These are phyloP conservation scores for Neurospora intermedia DNA, from an alignment of 495 filamentous ascomycete species.

Conservation along the genomic window DNA sequence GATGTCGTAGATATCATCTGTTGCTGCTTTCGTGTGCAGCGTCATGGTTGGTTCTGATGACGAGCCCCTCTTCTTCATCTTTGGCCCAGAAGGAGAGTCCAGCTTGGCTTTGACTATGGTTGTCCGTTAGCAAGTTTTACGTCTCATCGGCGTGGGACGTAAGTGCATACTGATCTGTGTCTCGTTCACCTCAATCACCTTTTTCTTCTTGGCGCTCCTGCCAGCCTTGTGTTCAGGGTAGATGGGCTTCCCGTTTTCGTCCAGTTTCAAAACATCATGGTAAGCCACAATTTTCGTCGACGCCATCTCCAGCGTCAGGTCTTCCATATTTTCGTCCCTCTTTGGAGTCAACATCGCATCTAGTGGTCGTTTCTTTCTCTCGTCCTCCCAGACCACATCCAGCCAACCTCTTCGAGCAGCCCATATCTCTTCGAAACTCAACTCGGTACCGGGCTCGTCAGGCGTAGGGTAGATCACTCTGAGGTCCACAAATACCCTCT, in stretches of 20 bases:
- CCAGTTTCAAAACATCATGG: constrained; percentile 32
- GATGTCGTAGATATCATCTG: constrained; percentile 92
- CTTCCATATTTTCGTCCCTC: constrained; percentile 13
- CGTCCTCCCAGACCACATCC: constrained; percentile 55
- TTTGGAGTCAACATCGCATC: background rate
- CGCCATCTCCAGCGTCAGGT: constrained; percentile 12
- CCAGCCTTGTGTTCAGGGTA: constrained; percentile 19
- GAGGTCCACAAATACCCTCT: constrained; percentile 79
- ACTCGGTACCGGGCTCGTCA: constrained; percentile 54
- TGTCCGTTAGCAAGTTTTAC: constrained; percentile 8
- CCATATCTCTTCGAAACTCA: constrained; percentile 84
- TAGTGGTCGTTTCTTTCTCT: constrained; percentile 13
- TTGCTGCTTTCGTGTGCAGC: constrained; percentile 85
- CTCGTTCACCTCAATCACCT: constrained; percentile 67
- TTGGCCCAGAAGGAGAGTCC: constrained; percentile 72
- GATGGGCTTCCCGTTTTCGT: constrained; percentile 41
- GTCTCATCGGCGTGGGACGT: background rate
- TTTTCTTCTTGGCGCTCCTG: constrained; percentile 44
- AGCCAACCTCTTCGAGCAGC: constrained; percentile 74
- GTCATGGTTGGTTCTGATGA: constrained; percentile 84
- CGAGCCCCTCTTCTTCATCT: constrained; percentile 54
- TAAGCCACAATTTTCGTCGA: constrained; percentile 34
- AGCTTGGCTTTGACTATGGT: constrained; percentile 77
- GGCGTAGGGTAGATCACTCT: constrained; percentile 72
- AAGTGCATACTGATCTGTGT: constrained; percentile 66